Evolutionary conservation across 768 basidiomycete genomes (phyloP).

Genomic region (Phanerochaete carnosa): DNA sequence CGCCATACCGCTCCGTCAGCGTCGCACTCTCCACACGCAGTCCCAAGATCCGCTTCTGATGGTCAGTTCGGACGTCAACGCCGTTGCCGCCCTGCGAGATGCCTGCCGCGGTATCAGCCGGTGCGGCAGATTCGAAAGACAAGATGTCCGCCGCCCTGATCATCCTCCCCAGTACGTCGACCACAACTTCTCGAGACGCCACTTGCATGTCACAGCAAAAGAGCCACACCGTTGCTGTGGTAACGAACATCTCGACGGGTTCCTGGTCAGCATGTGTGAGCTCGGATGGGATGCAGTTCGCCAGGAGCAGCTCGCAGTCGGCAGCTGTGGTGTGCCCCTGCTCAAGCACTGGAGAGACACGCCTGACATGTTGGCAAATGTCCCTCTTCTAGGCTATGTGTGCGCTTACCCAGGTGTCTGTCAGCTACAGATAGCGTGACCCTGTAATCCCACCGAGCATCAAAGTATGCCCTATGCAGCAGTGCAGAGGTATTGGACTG

Average conservation of each 20-base stretch:
- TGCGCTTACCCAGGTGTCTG: neutral
- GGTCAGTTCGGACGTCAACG: too few relatives aligned
- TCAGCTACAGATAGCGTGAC: neutral
- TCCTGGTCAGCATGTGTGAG: neutral
- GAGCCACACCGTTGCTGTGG: neutral
- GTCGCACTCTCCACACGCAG: too few relatives aligned
- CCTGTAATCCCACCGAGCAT: neutral
- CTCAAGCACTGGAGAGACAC: neutral
- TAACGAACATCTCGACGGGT: neutral
- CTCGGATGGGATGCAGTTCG: neutral
- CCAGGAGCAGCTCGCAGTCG: neutral
- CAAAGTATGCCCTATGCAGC: neutral
- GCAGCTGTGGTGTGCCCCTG: neutral
- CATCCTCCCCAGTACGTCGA: neutral
- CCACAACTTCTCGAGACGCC: neutral
- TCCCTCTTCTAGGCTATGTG: too few relatives aligned
- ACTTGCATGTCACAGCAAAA: neutral
- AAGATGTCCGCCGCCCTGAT: neutral
- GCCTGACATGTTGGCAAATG: too few relatives aligned
- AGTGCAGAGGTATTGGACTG: neutral
- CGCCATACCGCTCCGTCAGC: too few relatives aligned
- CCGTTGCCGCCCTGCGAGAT: too few relatives aligned
- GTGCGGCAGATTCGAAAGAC: neutral
- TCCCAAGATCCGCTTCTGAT: too few relatives aligned
- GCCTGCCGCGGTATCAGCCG: too few relatives aligned